These are phyloP conservation scores for Phytophthora citricola DNA, from an alignment of 352 stramenopile species.

Conservation along the genomic window DNA sequence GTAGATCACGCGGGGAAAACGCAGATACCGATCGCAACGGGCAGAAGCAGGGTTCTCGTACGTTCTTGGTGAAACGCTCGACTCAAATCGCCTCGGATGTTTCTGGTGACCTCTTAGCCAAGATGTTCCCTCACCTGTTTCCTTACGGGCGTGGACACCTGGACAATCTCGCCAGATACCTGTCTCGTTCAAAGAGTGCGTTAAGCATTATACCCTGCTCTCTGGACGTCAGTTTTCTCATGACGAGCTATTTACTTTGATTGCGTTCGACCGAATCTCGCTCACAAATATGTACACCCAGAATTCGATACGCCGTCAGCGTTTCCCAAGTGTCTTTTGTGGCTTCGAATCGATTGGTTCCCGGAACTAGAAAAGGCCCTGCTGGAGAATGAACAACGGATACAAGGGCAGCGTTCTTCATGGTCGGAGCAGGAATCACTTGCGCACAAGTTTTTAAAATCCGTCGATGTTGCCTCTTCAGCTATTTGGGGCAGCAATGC, in stretches of 20 bases:
- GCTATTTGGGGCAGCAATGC: slow-evolving; percentile 6
- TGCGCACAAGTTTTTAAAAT: slow-evolving; percentile 2
- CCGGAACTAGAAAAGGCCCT: background rate
- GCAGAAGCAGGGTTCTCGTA: too few species aligned
- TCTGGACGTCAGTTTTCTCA: slow-evolving; percentile 8
- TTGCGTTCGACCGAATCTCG: slow-evolving; percentile 13
- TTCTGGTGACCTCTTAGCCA: background rate
- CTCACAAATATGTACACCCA: slow-evolving; percentile 16
- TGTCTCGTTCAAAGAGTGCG: slow-evolving; percentile 6
- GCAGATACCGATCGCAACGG: background rate
- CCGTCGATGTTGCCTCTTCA: slow-evolving; percentile 1
- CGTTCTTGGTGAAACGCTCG: background rate
- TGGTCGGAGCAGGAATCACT: background rate
- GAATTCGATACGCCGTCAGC: slow-evolving; percentile 2
- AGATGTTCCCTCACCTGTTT: slow-evolving; percentile 12
- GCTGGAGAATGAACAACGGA: slow-evolving; percentile 7
- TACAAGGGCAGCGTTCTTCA: slow-evolving; percentile 2
- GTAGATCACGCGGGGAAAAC: background rate
- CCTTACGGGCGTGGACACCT: slow-evolving; percentile 14
- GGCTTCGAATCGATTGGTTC: background rate
- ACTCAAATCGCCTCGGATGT: background rate
- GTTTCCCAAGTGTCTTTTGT: background rate
- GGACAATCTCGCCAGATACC: background rate
- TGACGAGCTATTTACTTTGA: slow-evolving; percentile 16
- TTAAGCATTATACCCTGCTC: slow-evolving; percentile 13